Conservation (phyloP, 768 basidiomycete genomes). For the Mycena pura region DNA sequence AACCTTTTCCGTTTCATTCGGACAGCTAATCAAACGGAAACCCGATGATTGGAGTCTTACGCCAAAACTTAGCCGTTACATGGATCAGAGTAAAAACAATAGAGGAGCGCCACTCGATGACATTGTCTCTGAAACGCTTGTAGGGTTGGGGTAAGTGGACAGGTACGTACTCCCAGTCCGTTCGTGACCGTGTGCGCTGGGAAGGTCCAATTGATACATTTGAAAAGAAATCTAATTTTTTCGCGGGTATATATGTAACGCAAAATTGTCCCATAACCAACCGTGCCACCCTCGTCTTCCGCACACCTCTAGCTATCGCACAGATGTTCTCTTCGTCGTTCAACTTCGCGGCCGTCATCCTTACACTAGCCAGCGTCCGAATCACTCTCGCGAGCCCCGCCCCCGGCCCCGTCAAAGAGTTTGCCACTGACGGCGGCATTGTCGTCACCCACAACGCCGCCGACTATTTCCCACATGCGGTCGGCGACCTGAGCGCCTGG, state of each 20-base stretch:
- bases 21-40: too few species aligned
- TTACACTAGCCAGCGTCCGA: slow-evolving; percentile 8
- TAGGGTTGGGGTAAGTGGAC: too few species aligned
- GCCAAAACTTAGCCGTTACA: too few species aligned
- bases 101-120: too few species aligned
- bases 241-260: slow-evolving; percentile 6
- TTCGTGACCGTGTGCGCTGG: too few species aligned
- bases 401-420: neutral
- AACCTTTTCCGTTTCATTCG: too few species aligned
- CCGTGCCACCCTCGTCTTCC: slow-evolving; percentile 4
- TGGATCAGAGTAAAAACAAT: too few species aligned
- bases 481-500: slow-evolving; percentile 8
- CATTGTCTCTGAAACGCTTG: too few species aligned
- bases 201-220: neutral
- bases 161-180: too few species aligned
- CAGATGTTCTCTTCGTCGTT: slow-evolving; percentile 7
- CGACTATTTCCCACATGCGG: slow-evolving; percentile 6
- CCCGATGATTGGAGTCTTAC: too few species aligned
- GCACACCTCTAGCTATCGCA: slow-evolving; percentile 4
- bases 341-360: slow-evolving; percentile 6
- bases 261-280: slow-evolving; percentile 1
- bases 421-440: slow-evolving; percentile 12
- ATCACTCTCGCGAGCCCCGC: slow-evolving; percentile 3
- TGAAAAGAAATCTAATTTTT: neutral
- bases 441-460: slow-evolving; percentile 7